Base-by-base conservation (phyloP, 768 basidiomycete species). In the Amanita thiersii region DNA sequence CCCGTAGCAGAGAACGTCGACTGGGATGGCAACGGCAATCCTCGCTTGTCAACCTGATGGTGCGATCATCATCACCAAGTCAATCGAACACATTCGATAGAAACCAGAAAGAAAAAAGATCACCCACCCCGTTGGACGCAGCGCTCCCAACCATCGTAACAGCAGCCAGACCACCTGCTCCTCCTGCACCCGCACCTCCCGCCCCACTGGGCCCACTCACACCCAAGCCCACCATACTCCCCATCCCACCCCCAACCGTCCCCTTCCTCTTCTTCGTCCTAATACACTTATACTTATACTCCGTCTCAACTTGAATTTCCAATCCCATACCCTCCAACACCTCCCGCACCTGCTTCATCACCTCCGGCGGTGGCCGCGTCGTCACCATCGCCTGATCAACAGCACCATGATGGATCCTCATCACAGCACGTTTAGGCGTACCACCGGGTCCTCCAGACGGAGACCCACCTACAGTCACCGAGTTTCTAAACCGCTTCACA, bases 361-460 rank as follows among this genome's bases (percentile, higher is more conserved):
- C 92, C 50, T 88, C 86, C 1, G 81, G 78, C 25, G 94, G 92
- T 6, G 80, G 67, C 15, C 78, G 73, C 2, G 81, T 88, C 24
- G 94, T 96, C 52, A 97, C 75, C 39, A 81, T 92, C 19, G 79
- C 79, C 58, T 85, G 84, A 57, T 97, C 96, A 21, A 98, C 85
- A 2, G 93, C 81, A 47, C 93, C 94, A 51, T 88, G 85, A 56
- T 98, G 94, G 30, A 86, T 76, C 8, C 91, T 78, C 29, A 97
- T 60, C 39, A 70, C 72, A 10, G 28, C 72, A 73, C 48, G 56
- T 59, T 52, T 48, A 54, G 4, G 56, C 56, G 20, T 54, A 54
- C 2, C 43, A 39, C 28, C 49, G 41, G 36, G 47, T 34, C 66
- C 68, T 18, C 61, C 34, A 15, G 56, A 52, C 4, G 59, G 49